A percentile compares a stretch with the other conserved stretches of the same genome.
Conservation (phyloP, 768 basidiomycete species). For the Pulveroboletus sp. region DNA sequence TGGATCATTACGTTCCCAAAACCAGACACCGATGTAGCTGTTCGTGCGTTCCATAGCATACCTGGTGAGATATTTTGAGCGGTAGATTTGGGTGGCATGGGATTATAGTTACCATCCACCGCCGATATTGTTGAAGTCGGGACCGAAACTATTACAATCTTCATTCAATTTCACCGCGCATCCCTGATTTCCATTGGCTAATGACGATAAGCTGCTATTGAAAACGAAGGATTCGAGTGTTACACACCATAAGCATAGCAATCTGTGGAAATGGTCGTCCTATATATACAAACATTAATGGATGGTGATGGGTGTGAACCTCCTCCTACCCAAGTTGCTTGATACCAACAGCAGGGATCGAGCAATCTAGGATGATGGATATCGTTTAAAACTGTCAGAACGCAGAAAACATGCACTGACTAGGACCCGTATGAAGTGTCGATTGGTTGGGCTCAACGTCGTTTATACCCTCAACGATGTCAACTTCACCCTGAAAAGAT, state of each 20-base stretch:
- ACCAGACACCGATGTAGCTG: constrained; percentile 38
- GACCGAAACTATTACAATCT: constrained; percentile 24
- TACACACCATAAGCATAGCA: constrained; percentile 22
- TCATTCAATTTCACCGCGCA: constrained; percentile 34
- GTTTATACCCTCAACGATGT: constrained; percentile 45
- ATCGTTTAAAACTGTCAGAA: not conserved
- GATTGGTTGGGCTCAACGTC: constrained; percentile 48
- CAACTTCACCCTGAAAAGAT: constrained; percentile 26
- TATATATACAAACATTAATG: constrained; percentile 10
- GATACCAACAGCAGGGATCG: constrained; percentile 22
- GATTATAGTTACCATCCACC: constrained; percentile 41
- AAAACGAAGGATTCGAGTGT: not conserved
- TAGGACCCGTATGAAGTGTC: constrained; percentile 54
- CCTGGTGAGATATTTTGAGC: constrained; percentile 17
- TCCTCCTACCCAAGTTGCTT: constrained; percentile 24
- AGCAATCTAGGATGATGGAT: constrained; percentile 16
- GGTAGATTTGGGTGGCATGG: too few species aligned
- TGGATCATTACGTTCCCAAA: constrained; percentile 36
- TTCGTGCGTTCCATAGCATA: constrained; percentile 38
- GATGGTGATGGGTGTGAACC: too few species aligned
- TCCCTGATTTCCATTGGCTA: constrained; percentile 33
- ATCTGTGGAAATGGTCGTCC: constrained; percentile 20
- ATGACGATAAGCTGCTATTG: not conserved
- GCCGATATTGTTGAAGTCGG: constrained; percentile 30
- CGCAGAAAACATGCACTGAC: constrained; percentile 27